Conservation (phyloP, 805 yeast genomes). For the Candida saitoana region DNA sequence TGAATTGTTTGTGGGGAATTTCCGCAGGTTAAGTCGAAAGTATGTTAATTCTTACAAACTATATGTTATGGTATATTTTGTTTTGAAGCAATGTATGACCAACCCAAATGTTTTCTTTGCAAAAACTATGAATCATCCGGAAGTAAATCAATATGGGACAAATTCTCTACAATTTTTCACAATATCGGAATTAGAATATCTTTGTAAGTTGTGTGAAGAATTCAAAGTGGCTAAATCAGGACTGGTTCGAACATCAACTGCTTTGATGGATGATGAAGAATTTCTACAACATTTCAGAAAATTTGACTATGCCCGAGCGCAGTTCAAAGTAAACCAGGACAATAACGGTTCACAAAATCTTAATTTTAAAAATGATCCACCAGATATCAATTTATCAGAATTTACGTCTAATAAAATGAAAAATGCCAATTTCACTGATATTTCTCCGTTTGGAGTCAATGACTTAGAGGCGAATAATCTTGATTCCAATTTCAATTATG, state of each 20-base stretch:
- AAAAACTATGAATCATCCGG: conserved; percentile 21
- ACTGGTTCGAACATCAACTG: conserved; percentile 7
- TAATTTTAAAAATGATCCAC: conserved; percentile 1
- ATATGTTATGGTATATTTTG: conserved; percentile 39
- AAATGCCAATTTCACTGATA: background rate
- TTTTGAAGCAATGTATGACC: conserved; percentile 38
- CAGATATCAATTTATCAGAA: conserved; percentile 2
- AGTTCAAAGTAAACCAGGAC: background rate
- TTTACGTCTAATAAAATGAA: background rate
- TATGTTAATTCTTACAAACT: conserved; percentile 39
- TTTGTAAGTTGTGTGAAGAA: conserved; percentile 36
- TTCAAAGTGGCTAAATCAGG: conserved; percentile 34
- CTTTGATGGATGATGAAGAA: background rate
- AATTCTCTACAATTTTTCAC: conserved; percentile 37
- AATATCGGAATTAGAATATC: conserved; percentile 30
- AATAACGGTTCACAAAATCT: background rate
- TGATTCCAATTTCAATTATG: conserved; percentile 2
- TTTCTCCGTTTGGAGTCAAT: background rate
- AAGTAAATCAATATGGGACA: conserved; percentile 33
- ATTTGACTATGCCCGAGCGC: background rate
- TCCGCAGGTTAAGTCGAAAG: conserved; percentile 31
- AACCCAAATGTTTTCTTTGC: conserved; percentile 35
- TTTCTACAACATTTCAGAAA: background rate
- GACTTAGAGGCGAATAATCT: background rate
- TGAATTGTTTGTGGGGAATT: conserved; percentile 41